Evolutionary conservation across 805 yeast genomes (phyloP).

Genomic region (Cyberlindnera americana): DNA sequence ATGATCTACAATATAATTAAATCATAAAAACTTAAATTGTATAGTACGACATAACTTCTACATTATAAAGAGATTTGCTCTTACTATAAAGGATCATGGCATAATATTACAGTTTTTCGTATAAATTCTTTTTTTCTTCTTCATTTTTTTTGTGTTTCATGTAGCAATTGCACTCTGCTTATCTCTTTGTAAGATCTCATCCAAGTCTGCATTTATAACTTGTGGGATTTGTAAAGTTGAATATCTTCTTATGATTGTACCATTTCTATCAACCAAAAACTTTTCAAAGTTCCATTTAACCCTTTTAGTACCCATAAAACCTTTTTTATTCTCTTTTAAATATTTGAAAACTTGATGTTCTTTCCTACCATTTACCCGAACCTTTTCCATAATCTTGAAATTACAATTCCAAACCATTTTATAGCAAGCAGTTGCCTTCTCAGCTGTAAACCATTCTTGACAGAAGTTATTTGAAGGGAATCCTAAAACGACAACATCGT

Average conservation of each 20-base stretch:
- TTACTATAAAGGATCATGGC: too few relatives aligned
- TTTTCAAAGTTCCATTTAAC: constrained; percentile 76
- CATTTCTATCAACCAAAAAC: constrained; percentile 53
- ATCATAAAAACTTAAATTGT: too few relatives aligned
- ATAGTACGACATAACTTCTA: too few relatives aligned
- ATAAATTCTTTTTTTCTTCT: too few relatives aligned
- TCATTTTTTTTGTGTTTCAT: neutral
- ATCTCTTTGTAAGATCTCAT: constrained; percentile 1
- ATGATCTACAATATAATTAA: too few relatives aligned
- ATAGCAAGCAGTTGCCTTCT: constrained; percentile 75
- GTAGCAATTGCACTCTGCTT: too few relatives aligned
- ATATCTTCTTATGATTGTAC: constrained; percentile 54
- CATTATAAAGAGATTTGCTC: too few relatives aligned
- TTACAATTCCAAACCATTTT: constrained; percentile 67
- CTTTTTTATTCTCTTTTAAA: constrained; percentile 59
- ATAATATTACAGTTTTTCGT: too few relatives aligned
- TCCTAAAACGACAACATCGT: constrained; percentile 68
- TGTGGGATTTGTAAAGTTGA: constrained; percentile 25
- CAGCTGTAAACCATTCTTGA: constrained; percentile 60
- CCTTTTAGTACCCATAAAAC: constrained; percentile 57
- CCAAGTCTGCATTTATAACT: constrained; percentile 6
- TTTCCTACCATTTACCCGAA: constrained; percentile 73
- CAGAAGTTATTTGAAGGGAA: constrained; percentile 94
- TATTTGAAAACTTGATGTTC: constrained; percentile 67
- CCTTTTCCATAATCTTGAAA: constrained; percentile 74